These are phyloP conservation scores for Saprolegnia parasitica DNA, from an alignment of 352 stramenopile genomes.

Conservation along the genomic window DNA sequence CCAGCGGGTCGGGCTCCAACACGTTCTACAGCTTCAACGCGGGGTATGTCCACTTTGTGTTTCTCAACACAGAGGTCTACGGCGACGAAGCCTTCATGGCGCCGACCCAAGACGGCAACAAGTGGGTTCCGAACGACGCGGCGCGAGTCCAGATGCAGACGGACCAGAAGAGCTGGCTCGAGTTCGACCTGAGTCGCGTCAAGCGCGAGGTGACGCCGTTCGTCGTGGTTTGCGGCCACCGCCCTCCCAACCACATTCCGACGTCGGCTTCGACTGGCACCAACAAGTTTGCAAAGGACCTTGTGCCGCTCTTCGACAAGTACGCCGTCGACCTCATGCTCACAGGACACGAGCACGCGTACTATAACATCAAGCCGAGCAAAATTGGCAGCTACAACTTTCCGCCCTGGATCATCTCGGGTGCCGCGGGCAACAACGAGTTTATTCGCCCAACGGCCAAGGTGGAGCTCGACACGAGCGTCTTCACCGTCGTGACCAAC, in stretches of 20 bases:
- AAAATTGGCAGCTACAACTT: constrained; percentile 46
- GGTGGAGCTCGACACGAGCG: constrained; percentile 41
- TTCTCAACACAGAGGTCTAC: constrained; percentile 78
- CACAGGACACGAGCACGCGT: constrained; percentile 66
- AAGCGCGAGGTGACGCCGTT: constrained; percentile 56
- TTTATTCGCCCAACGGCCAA: constrained; percentile 48
- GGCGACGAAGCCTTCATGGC: constrained; percentile 54
- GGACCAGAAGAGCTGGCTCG: constrained; percentile 53
- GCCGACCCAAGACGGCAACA: constrained; percentile 41
- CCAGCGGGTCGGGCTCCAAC: constrained; percentile 58
- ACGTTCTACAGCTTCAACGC: constrained; percentile 76
- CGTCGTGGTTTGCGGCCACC: constrained; percentile 67
- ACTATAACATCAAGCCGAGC: constrained; percentile 55
- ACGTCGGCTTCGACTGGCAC: constrained; percentile 34
- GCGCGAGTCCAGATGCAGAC: constrained; percentile 34
- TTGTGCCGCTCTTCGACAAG: constrained; percentile 63
- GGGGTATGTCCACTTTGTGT: constrained; percentile 60
- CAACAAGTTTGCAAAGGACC: constrained; percentile 61
- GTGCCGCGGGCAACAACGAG: constrained; percentile 71
- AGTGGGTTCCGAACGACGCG: constrained; percentile 48
- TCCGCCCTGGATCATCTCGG: constrained; percentile 67
- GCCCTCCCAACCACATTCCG: constrained; percentile 65
- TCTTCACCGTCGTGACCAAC: constrained; percentile 52
- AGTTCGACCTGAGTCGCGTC: constrained; percentile 64
- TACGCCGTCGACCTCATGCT: constrained; percentile 73